phyloP scores from a whole-genome alignment of 306 rosid species.

The Inga laurina region DNA sequence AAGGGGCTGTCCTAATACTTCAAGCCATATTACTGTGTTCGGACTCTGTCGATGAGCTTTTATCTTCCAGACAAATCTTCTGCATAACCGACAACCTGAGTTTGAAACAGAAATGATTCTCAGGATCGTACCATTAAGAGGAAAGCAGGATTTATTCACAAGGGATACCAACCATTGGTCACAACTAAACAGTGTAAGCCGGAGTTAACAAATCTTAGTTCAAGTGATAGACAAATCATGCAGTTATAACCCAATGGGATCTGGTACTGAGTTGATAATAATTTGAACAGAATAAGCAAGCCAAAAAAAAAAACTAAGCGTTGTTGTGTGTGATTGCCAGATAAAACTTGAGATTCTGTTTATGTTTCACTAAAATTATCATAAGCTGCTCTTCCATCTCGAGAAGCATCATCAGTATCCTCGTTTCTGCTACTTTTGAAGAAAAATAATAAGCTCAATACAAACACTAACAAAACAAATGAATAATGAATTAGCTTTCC shows the following conservation, averaged over 20 bases:
- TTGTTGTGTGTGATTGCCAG: constrained; percentile 13
- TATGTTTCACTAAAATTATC: constrained; percentile 90
- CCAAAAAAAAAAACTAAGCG: background rate
- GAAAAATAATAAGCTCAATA: constrained; percentile 29
- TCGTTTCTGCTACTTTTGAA: constrained; percentile 54
- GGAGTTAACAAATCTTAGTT: constrained; percentile 8
- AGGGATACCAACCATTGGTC: background rate
- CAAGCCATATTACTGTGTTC: constrained; percentile 69
- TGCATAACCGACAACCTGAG: constrained; percentile 85
- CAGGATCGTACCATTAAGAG: constrained; percentile 28
- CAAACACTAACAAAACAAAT: background rate
- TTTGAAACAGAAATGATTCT: constrained; percentile 21
- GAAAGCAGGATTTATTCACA: constrained; percentile 27
- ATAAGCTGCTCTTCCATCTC: constrained; percentile 47
- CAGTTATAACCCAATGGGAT: no score
- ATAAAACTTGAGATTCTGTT: constrained; percentile 89
- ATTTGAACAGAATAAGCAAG: background rate
- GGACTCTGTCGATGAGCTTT: constrained; percentile 85
- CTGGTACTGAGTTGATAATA: no score
- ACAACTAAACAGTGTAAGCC: constrained; percentile 2
- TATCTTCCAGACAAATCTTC: constrained; percentile 93
- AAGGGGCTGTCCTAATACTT: constrained; percentile 15
- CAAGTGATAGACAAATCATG: no score
- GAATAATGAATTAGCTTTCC: no score
- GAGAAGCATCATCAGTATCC: constrained; percentile 45